Evolutionary conservation across 2,329 filamentous ascomycete genomes (phyloP), one percentile per base, ranked within the genome.

Genomic region (Westerdykella ornata): DNA sequence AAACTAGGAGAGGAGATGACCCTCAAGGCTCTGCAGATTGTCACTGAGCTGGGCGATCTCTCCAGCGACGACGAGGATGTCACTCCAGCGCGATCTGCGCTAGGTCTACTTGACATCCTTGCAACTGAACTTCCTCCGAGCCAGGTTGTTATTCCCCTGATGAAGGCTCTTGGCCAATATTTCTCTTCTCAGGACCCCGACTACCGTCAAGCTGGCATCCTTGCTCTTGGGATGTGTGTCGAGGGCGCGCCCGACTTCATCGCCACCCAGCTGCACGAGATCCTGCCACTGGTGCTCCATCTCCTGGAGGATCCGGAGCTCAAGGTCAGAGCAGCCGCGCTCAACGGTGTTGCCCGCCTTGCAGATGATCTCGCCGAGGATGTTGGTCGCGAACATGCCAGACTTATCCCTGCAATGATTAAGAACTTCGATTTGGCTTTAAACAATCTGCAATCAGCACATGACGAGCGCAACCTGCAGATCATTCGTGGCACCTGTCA

Each of bases 221-320:
- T 97, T 48, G 84, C 90, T 37, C 78, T 98, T 4, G 90, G 90
- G 45, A 94, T 90, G 73, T 90, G 87, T 55, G 90, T 95, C 39
- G 92, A 97, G 73, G 92, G 92, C 55, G 90, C 92, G 20, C 92
- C 92, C 13, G 92, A 98, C 67, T 98, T 97, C 69, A 88, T 97
- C 60, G 88, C 87, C 49, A 95, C 89, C 15, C 92, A 98, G 69
- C 79, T 97, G 48, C 77, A 84, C 59, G 78, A 84, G 51, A 84
- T 97, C 52, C 80, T 97, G 65, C 92, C 92, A 37, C 76, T 86
- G 54, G 81, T 97, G 44, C 75, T 96, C 43, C 81, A 80, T 58
- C 77, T 97, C 7, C 79, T 98, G 30, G 77, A 88, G 61, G 92
- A 98, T 62, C 73, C 78, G n/a, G 85, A 94, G 52, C 76, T 81